These are phyloP conservation scores for Hypoxylon sp. DNA, from an alignment of 2,329 filamentous ascomycete genomes.

Conservation along the genomic window DNA sequence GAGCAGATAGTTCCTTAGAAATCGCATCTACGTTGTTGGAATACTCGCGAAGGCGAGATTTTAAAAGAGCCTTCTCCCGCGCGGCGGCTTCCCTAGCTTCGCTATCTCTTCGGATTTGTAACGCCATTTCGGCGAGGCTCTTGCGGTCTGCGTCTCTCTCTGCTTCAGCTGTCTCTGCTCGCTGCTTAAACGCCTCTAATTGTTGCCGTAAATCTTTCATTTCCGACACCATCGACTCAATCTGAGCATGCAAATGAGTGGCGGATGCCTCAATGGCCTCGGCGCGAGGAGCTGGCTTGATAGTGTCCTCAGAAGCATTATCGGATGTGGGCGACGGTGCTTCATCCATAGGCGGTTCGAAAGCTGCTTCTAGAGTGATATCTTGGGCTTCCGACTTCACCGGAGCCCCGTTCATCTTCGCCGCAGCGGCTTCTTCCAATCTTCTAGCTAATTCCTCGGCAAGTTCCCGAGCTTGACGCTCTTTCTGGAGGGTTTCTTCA, in stretches of 20 bases:
- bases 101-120: constrained; percentile 81
- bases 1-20: constrained; percentile 42
- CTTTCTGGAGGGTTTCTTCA: constrained; percentile 82
- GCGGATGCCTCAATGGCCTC: constrained; percentile 58
- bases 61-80: constrained; percentile 58
- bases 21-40: constrained; percentile 40
- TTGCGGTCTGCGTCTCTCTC: constrained; percentile 81
- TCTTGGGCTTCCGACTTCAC: constrained; percentile 56
- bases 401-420: constrained; percentile 58
- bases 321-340: constrained; percentile 44
- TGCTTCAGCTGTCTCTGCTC: constrained; percentile 84
- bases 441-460: constrained; percentile 86
- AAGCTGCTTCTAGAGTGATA: constrained; percentile 62
- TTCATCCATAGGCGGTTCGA: constrained; percentile 61
- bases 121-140: constrained; percentile 88
- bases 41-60: constrained; percentile 50
- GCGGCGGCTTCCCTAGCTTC: constrained; percentile 65
- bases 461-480: constrained; percentile 84
- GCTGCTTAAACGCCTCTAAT: constrained; percentile 81
- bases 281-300: constrained; percentile 50
- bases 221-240: constrained; percentile 83
- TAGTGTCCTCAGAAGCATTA: constrained; percentile 33
- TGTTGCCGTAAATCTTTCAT: constrained; percentile 86
- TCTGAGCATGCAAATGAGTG: constrained; percentile 73
- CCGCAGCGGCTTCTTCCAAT: constrained; percentile 70